phyloP scores from a whole-genome alignment of 1,284 basidiomycete species.

The Thecaphora thlaspeos region DNA sequence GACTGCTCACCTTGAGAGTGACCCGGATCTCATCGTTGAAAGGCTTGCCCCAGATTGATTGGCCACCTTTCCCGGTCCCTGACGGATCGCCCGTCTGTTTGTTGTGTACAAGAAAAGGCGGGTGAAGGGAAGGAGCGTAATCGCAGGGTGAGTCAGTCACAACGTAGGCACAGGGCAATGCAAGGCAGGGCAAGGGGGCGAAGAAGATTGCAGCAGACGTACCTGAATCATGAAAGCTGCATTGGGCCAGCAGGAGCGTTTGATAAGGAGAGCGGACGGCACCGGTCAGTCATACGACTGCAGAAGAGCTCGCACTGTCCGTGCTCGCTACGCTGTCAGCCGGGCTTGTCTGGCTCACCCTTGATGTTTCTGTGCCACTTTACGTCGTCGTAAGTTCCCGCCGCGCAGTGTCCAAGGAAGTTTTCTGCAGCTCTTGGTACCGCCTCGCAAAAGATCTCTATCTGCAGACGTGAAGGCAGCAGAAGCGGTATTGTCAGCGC shows the following conservation, averaged over 20 bases:
- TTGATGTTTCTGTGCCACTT: slow-evolving; percentile 71
- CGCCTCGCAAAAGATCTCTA: slow-evolving; percentile 95
- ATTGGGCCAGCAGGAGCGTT: too few relatives aligned
- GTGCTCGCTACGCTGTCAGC: too few relatives aligned
- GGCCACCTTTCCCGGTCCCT: slow-evolving; percentile 88
- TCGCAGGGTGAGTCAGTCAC: too few relatives aligned
- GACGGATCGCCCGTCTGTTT: slow-evolving; percentile 94
- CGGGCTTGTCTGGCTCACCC: too few relatives aligned
- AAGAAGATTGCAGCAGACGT: too few relatives aligned
- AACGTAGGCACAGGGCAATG: too few relatives aligned
- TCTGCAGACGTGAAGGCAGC: slow-evolving; percentile 62
- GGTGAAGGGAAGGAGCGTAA: not conserved
- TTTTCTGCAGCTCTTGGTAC: slow-evolving; percentile 95
- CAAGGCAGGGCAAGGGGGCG: too few relatives aligned
- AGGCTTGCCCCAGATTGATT: slow-evolving; percentile 89
- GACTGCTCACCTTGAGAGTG: slow-evolving; percentile 18
- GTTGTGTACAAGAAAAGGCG: slow-evolving; percentile 70
- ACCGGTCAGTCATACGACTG: too few relatives aligned
- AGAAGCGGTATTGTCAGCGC: not conserved
- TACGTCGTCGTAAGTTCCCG: slow-evolving; percentile 80
- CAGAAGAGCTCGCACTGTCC: too few relatives aligned
- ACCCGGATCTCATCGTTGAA: slow-evolving; percentile 87
- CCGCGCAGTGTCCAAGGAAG: slow-evolving; percentile 88
- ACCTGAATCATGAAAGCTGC: slow-evolving; percentile 94
- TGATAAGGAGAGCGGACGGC: too few relatives aligned